Evolutionary conservation across 2,329 filamentous ascomycete species (phyloP).

Genomic region (Hirsutella minnesotensis): DNA sequence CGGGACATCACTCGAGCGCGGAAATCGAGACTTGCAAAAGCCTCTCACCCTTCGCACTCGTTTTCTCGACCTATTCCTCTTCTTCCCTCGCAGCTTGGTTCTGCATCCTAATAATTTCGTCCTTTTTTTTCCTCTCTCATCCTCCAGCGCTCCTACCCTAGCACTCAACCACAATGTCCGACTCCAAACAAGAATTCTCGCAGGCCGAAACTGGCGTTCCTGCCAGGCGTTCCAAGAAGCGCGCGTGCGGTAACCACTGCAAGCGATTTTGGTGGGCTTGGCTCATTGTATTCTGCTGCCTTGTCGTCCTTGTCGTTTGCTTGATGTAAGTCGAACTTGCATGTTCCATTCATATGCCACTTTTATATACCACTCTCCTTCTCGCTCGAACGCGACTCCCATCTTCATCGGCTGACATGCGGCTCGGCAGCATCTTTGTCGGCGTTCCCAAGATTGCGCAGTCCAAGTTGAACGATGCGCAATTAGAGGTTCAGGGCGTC

Average conservation of each 20-base stretch:
- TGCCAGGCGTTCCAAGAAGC: slow-evolving; percentile 20
- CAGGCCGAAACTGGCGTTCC: slow-evolving; percentile 22
- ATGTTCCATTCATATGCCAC: neutral
- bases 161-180: slow-evolving; percentile 19
- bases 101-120: neutral
- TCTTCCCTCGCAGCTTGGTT: neutral
- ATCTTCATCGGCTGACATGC: neutral
- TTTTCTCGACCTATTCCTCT: neutral
- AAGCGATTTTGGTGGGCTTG: slow-evolving; percentile 51
- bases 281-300: slow-evolving; percentile 35
- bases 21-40: too few relatives aligned
- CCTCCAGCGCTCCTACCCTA: neutral
- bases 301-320: slow-evolving; percentile 43
- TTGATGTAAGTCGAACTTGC: slow-evolving; percentile 40
- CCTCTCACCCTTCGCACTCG: neutral
- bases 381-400: neutral
- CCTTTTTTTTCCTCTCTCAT: neutral
- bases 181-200: slow-evolving; percentile 20
- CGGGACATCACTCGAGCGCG: too few relatives aligned
- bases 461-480: slow-evolving; percentile 39
- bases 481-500: slow-evolving; percentile 39
- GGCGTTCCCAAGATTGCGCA: slow-evolving; percentile 45
- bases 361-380: too few relatives aligned
- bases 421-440: slow-evolving; percentile 36
- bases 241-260: slow-evolving; percentile 33